Evolutionary conservation across 805 yeast genomes (phyloP).

Genomic region (Sugiyamaella boreocaroliniensis): DNA sequence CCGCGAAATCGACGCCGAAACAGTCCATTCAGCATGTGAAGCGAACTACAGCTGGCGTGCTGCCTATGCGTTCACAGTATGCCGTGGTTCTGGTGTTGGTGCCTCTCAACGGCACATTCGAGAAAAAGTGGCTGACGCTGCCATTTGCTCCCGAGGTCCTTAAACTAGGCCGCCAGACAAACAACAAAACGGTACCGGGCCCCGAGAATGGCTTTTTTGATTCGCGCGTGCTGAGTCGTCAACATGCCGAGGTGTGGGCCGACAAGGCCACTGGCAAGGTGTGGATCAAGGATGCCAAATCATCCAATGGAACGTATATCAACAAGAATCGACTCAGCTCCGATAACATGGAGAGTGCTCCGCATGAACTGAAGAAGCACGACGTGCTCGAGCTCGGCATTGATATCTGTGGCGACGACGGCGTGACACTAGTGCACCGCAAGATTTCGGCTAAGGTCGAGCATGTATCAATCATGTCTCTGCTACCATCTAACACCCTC

Average conservation of each 20-base stretch:
- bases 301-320: constrained; percentile 91
- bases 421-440: constrained; percentile 60
- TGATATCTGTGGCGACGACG: constrained; percentile 50
- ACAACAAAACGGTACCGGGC: constrained; percentile 44
- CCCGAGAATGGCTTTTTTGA: constrained; percentile 89
- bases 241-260: constrained; percentile 85
- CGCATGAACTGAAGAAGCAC: constrained; percentile 61
- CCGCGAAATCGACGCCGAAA: neutral
- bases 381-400: constrained; percentile 93
- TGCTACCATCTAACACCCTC: constrained; percentile 21
- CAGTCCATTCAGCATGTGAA: neutral
- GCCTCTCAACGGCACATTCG: constrained; percentile 77
- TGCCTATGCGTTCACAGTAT: constrained; percentile 28
- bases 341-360: constrained; percentile 45
- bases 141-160: constrained; percentile 79
- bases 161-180: constrained; percentile 81
- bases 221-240: constrained; percentile 84
- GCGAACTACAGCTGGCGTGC: neutral
- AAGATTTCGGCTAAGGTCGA: constrained; percentile 82
- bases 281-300: constrained; percentile 76
- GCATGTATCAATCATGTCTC: constrained; percentile 53
- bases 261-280: constrained; percentile 58
- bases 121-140: constrained; percentile 66
- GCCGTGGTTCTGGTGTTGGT: constrained; percentile 54
- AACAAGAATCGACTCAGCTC: constrained; percentile 64